Evolutionary conservation across 176 grass and related monocot species (phyloP).

Genomic region (Leersia perrieri): DNA sequence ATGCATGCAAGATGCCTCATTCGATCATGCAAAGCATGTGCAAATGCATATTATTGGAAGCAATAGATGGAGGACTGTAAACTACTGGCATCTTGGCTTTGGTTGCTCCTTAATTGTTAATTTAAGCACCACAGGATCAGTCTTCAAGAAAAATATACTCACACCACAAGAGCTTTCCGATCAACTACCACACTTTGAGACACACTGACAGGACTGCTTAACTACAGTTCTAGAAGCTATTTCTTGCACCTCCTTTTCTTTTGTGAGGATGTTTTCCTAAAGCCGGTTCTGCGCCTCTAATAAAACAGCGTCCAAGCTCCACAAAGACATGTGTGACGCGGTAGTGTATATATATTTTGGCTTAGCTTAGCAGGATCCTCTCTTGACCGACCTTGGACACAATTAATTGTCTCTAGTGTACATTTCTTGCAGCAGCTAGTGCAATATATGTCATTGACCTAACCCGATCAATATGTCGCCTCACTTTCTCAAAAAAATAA

Average conservation of each 20-base stretch:
- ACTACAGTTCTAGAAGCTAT: constrained; percentile 27
- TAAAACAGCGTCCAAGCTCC: not conserved
- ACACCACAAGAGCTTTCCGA: not conserved
- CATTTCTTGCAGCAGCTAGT: too few relatives aligned
- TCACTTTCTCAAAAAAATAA: too few relatives aligned
- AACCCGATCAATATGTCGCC: too few relatives aligned
- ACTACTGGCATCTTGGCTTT: not conserved
- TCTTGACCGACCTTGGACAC: too few relatives aligned
- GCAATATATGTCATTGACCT: too few relatives aligned
- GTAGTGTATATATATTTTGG: too few relatives aligned
- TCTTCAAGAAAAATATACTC: not conserved
- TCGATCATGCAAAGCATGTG: not conserved
- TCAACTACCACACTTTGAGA: not conserved
- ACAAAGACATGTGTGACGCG: not conserved
- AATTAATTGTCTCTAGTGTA: too few relatives aligned
- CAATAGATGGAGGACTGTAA: not conserved
- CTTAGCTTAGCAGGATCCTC: too few relatives aligned
- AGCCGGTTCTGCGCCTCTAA: not conserved
- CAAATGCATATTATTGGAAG: not conserved
- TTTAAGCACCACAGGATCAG: not conserved
- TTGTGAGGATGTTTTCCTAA: not conserved
- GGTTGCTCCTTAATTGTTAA: not conserved
- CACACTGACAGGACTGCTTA: constrained; percentile 5
- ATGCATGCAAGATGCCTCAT: not conserved
- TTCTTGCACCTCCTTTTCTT: not conserved